A percentile compares a stretch with the other conserved stretches of the same genome.
Conservation (phyloP, 106 monocot genomes). For the Gastrodia elata region DNA sequence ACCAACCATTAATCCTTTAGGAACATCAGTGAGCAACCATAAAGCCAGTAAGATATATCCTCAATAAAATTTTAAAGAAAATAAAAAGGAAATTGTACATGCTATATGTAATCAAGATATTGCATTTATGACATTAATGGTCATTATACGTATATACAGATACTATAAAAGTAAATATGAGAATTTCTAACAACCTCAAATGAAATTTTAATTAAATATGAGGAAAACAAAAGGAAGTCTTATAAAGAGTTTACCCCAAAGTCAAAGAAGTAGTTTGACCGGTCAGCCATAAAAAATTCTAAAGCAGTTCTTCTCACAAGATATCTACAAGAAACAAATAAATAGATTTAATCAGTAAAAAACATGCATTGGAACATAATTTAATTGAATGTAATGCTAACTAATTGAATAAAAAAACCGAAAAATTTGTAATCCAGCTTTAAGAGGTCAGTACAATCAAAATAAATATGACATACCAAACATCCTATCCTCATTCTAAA, state of each 20-base stretch:
- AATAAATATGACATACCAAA: not conserved
- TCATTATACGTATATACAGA: no score
- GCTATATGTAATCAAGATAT: not conserved
- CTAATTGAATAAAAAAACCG: not conserved
- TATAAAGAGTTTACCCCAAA: slow-evolving; percentile 60
- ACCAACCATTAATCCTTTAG: not conserved
- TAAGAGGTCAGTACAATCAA: not conserved
- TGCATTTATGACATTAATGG: not conserved
- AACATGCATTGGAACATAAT: not conserved
- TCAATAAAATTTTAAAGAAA: not conserved
- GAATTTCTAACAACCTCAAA: not conserved
- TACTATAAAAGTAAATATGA: no score
- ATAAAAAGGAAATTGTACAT: not conserved
- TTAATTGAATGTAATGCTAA: not conserved
- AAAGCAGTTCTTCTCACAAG: slow-evolving; percentile 84
- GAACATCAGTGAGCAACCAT: not conserved
- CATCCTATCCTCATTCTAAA: not conserved
- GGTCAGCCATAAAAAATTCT: slow-evolving; percentile 90
- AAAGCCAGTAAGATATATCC: not conserved
- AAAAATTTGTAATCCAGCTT: not conserved
- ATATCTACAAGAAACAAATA: slow-evolving; percentile 47
- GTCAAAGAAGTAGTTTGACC: slow-evolving; percentile 91
- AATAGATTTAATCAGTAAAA: not conserved
- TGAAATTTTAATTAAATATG: not conserved
- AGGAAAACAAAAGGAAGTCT: not conserved